Evolutionary conservation across 164 flowering plant genomes (phyloP).

Genomic region (Litsea cubeba): DNA sequence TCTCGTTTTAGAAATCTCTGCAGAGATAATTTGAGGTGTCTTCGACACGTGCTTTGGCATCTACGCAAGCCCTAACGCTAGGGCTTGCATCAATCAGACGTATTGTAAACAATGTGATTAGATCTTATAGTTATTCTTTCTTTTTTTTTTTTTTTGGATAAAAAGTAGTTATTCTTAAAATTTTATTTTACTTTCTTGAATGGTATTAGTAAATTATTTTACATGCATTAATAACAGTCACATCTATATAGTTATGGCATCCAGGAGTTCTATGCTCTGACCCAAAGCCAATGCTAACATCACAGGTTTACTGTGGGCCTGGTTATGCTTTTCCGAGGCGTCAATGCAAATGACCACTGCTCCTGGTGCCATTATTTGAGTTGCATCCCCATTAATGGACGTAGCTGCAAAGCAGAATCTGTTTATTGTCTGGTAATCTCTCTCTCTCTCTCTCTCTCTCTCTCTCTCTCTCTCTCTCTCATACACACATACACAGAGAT

Average conservation of each 20-base stretch:
- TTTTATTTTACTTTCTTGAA: too few species aligned
- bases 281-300: constrained; percentile 1
- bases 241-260: background rate
- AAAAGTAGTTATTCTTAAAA: too few species aligned
- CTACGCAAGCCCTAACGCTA: too few species aligned
- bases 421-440: constrained; percentile 42
- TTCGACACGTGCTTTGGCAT: too few species aligned
- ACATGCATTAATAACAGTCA: too few species aligned
- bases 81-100: too few species aligned
- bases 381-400: constrained; percentile 69
- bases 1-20: too few species aligned
- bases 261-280: background rate
- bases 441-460: constrained; percentile 18
- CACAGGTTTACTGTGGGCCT: constrained; percentile 60
- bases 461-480: background rate
- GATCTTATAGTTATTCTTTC: too few species aligned
- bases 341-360: constrained; percentile 77
- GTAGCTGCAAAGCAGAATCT: constrained; percentile 71
- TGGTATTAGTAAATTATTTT: too few species aligned
- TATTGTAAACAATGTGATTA: too few species aligned
- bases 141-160: too few species aligned
- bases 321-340: constrained; percentile 66
- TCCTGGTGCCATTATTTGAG: constrained; percentile 97
- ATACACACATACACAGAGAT: background rate
- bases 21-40: too few species aligned